Base-by-base conservation (phyloP, 2,329 filamentous ascomycete species). In the Aspergillus ochraceoroseus region DNA sequence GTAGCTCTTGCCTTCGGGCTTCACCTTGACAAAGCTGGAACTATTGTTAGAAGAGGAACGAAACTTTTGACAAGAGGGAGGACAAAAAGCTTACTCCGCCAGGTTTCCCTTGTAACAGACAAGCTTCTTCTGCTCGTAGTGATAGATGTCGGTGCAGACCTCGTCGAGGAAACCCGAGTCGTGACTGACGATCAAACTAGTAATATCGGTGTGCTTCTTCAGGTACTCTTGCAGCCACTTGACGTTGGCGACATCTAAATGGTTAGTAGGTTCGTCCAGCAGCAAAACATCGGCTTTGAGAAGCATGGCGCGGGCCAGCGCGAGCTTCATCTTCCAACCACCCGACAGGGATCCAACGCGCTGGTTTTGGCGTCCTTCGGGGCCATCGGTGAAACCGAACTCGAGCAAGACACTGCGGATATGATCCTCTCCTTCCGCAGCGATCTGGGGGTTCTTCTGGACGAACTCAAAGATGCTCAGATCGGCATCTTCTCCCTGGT, bases 321-420 rank as follows among this genome's bases (percentile, higher is more conserved):
- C 92, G 47, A 98, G 73, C 80, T 98, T 98, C 92, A 98, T 98
- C 79, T 96, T 96, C 92, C 92, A 98, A 63, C 92, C 92, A 70
- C 92, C 92, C 29, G 92, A 96, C 23, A 98, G 71, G 13, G 90
- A 95, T 54, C 92, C 92, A 44, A 98, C 92, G 56, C 84, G 86
- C 63, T 95, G 81, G 4, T 82, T 77, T 67, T 96, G 92, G 46
- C 87, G 81, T 44, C 90, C 92, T 52, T 92, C 85, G 0, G 88
- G 87, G 2, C 90, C 90, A 47, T 85, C 70, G 14, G 86, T 94
- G 70, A 98, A 98, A 29, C 94, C 94, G 57, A 98, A 92, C 64
- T 96, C 89, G 34, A 81, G 76, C 47, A 98, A 70, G 46, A 96
- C 90, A 44, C 79, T 74, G 2, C 82, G 82, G 54, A 98, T 95